These are phyloP conservation scores for Pugionium cornutum DNA, from an alignment of 345 rosid genomes.

Conservation along the genomic window DNA sequence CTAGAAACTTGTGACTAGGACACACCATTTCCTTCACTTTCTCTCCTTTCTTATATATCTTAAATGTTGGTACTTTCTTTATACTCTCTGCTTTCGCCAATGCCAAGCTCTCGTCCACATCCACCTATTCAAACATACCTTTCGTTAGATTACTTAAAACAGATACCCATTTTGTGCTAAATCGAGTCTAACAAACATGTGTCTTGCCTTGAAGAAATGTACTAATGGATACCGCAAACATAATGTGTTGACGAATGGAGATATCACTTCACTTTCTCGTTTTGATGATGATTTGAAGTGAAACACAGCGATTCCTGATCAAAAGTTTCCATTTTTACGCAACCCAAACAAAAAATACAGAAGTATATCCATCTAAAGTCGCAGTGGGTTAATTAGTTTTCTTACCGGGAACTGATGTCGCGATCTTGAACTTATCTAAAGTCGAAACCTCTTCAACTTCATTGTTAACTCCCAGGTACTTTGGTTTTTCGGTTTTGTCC, in stretches of 20 bases:
- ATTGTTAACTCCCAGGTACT: conserved; percentile 49
- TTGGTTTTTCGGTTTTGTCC: conserved; percentile 55
- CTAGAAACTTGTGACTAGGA: conserved; percentile 67
- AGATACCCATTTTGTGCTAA: not conserved
- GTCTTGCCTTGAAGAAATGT: conserved; percentile 38
- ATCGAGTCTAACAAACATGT: conserved; percentile 22
- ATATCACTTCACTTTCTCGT: conserved; percentile 34
- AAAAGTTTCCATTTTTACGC: not conserved
- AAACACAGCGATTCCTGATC: conserved; percentile 49
- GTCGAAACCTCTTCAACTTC: conserved; percentile 67
- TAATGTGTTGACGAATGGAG: conserved; percentile 41
- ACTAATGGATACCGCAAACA: conserved; percentile 42
- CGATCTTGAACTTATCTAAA: conserved; percentile 60
- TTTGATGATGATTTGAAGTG: conserved; percentile 41
- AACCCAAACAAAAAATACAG: not conserved
- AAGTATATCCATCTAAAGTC: too few species aligned
- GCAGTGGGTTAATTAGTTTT: not conserved
- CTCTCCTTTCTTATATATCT: conserved; percentile 66
- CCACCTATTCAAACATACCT: conserved; percentile 48
- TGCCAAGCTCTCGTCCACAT: conserved; percentile 59
- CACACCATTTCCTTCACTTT: conserved; percentile 74
- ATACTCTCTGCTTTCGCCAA: conserved; percentile 65
- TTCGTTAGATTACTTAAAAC: not conserved
- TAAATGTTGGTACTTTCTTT: conserved; percentile 75
- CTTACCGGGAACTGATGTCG: conserved; percentile 63